phyloP scores from a whole-genome alignment of 805 yeast genomes.

The Yarrowia sp. region DNA sequence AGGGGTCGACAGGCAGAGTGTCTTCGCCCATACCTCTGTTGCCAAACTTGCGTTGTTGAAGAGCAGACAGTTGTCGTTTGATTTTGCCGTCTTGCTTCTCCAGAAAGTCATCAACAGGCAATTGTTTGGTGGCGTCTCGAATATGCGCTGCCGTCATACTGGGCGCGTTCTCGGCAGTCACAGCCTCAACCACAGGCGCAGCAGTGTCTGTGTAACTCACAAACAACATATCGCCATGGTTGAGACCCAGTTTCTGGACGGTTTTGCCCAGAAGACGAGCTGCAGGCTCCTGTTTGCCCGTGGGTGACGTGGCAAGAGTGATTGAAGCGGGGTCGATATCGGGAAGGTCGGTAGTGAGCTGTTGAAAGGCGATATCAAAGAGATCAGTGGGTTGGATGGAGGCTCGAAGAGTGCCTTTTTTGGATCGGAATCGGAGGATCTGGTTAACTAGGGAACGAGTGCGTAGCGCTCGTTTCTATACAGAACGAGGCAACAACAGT shows the following conservation, averaged over 20 bases:
- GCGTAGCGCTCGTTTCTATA: not conserved
- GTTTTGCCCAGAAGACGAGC: slow-evolving; percentile 42
- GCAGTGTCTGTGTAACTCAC: slow-evolving; percentile 40
- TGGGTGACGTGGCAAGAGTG: slow-evolving; percentile 48
- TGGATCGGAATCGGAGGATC: slow-evolving; percentile 80
- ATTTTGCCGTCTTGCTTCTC: slow-evolving; percentile 73
- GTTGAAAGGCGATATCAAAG: slow-evolving; percentile 47
- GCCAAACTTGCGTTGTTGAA: slow-evolving; percentile 54
- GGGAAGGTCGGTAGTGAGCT: not conserved
- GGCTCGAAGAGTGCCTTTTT: slow-evolving; percentile 78
- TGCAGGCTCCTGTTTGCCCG: slow-evolving; percentile 45
- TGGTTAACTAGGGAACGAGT: slow-evolving; percentile 27
- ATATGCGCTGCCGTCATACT: slow-evolving; percentile 31
- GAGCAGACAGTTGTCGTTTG: slow-evolving; percentile 48
- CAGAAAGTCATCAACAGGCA: slow-evolving; percentile 63
- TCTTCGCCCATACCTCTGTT: slow-evolving; percentile 97
- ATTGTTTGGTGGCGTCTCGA: slow-evolving; percentile 47
- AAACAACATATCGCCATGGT: slow-evolving; percentile 59
- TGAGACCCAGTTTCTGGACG: slow-evolving; percentile 40
- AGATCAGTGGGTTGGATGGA: slow-evolving; percentile 47
- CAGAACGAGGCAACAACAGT: too few relatives aligned
- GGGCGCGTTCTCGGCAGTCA: slow-evolving; percentile 15
- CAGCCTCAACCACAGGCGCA: slow-evolving; percentile 29
- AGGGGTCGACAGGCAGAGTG: slow-evolving; percentile 93
- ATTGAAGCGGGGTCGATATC: slow-evolving; percentile 6